Percentiles rank a stretch among this genome's conserved stretches.
These are phyloP conservation scores for Atractiella rhizophila DNA, from an alignment of 768 basidiomycete genomes.

Conservation along the genomic window DNA sequence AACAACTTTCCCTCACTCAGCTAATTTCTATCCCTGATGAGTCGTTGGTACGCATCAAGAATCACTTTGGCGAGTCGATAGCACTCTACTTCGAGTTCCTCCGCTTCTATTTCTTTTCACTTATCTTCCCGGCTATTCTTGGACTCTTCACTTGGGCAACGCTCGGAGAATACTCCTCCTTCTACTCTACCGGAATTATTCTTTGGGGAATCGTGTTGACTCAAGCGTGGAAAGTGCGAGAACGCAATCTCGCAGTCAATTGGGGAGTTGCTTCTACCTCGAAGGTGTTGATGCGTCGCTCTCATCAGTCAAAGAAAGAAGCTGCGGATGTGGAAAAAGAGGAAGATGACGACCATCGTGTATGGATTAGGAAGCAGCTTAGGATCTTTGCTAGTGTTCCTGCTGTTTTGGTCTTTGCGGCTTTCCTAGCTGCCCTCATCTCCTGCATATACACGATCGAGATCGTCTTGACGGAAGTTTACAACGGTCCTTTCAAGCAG, in stretches of 20 bases:
- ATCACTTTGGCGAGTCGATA: slow-evolving; percentile 60
- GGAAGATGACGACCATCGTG: slow-evolving; percentile 43
- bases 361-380: slow-evolving; percentile 51
- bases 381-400: slow-evolving; percentile 23
- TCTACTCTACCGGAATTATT: slow-evolving; percentile 50
- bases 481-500: slow-evolving; percentile 59
- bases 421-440: slow-evolving; percentile 40
- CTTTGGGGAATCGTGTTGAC: slow-evolving; percentile 67
- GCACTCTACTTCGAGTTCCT: slow-evolving; percentile 32
- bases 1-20: slow-evolving; percentile 27
- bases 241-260: slow-evolving; percentile 53
- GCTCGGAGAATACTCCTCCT: slow-evolving; percentile 43
- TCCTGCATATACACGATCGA: slow-evolving; percentile 34
- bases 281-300: slow-evolving; percentile 1
- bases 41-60: slow-evolving; percentile 42
- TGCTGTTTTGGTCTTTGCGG: slow-evolving; percentile 39
- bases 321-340: background rate
- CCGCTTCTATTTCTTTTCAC: slow-evolving; percentile 43
- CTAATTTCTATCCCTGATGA: slow-evolving; percentile 25
- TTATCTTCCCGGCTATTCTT: slow-evolving; percentile 46
- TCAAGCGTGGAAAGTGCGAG: slow-evolving; percentile 73
- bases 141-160: slow-evolving; percentile 47
- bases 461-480: slow-evolving; percentile 39
- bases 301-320: background rate
- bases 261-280: slow-evolving; percentile 59